A percentile compares a stretch with the other conserved stretches of the same genome.
Conservation (phyloP, 2,329 filamentous ascomycete genomes). For the Aspergillus tubingensis region DNA sequence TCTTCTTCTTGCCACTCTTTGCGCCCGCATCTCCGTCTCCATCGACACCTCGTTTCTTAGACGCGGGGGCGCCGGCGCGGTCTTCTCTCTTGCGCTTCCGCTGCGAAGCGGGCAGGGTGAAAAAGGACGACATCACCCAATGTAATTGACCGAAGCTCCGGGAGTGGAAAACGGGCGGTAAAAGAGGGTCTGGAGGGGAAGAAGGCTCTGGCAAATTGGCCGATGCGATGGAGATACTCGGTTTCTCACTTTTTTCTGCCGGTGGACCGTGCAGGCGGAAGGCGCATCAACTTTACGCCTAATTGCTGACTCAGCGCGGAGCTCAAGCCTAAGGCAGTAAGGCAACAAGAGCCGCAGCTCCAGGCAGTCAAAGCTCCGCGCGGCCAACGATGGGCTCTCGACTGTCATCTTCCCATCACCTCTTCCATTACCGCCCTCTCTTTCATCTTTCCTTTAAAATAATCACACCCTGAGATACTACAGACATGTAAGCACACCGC, state of each 20-base stretch:
- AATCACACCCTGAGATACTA: background rate
- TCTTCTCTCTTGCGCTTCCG: constrained; percentile 83
- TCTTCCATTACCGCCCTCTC: constrained; percentile 24
- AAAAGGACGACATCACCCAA: constrained; percentile 85
- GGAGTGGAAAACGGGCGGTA: background rate
- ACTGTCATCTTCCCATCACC: constrained; percentile 24
- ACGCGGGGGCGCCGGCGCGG: constrained; percentile 43
- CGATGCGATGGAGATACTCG: constrained; percentile 10
- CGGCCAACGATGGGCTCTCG: constrained; percentile 31
- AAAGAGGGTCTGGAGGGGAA: background rate
- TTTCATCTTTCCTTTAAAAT: constrained; percentile 6
- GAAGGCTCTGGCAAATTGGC: background rate
- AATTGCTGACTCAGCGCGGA: constrained; percentile 37
- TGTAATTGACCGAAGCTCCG: background rate
- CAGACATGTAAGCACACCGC: constrained; percentile 32
- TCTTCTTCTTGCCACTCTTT: constrained; percentile 48
- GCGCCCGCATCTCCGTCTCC: constrained; percentile 32
- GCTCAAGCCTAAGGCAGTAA: constrained; percentile 31
- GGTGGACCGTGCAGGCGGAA: constrained; percentile 32
- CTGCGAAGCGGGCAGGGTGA: constrained; percentile 81
- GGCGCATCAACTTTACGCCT: constrained; percentile 34
- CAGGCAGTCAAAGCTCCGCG: constrained; percentile 47
- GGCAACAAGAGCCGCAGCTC: constrained; percentile 30
- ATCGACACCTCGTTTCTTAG: constrained; percentile 49
- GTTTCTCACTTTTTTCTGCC: constrained; percentile 39